Conservation (phyloP, 306 rosid genomes). For the Coriaria nepalensis region DNA sequence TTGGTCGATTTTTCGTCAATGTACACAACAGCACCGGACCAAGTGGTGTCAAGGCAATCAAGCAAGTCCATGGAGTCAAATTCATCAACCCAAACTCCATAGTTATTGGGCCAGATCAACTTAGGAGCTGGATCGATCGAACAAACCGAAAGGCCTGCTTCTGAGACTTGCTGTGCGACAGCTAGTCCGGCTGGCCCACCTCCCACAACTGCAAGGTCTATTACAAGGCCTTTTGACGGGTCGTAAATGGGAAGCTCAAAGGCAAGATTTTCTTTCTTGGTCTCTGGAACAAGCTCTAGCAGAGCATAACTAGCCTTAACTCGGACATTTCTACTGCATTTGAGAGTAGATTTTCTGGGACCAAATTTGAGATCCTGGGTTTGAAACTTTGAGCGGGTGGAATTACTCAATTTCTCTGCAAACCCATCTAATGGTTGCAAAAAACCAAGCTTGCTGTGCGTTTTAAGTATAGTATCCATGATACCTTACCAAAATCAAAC, state of each 20-base stretch:
- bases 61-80: slow-evolving; percentile 93
- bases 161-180: slow-evolving; percentile 95
- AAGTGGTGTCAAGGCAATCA: slow-evolving; percentile 90
- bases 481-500: background rate
- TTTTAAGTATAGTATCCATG: slow-evolving; percentile 92
- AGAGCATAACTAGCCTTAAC: slow-evolving; percentile 57
- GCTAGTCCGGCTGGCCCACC: slow-evolving; percentile 99
- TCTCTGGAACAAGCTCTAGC: slow-evolving; percentile 88
- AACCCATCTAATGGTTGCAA: slow-evolving; percentile 69
- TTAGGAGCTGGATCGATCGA: slow-evolving; percentile 80
- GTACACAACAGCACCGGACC: slow-evolving; percentile 90
- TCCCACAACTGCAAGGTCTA: slow-evolving; percentile 92
- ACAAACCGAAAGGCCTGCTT: slow-evolving; percentile 88
- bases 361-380: slow-evolving; percentile 53
- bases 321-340: slow-evolving; percentile 28
- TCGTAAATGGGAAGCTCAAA: slow-evolving; percentile 85
- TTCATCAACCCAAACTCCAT: slow-evolving; percentile 99
- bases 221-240: slow-evolving; percentile 57
- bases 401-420: slow-evolving; percentile 47
- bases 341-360: slow-evolving; percentile 29
- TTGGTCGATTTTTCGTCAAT: slow-evolving; percentile 47
- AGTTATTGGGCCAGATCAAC: slow-evolving; percentile 92
- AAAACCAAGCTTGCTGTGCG: slow-evolving; percentile 68
- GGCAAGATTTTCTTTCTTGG: slow-evolving; percentile 75
- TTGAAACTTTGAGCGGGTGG: slow-evolving; percentile 31